Evolutionary conservation across 164 flowering plant species (phyloP).

Genomic region (Kalanchoe fedtschenkoi): DNA sequence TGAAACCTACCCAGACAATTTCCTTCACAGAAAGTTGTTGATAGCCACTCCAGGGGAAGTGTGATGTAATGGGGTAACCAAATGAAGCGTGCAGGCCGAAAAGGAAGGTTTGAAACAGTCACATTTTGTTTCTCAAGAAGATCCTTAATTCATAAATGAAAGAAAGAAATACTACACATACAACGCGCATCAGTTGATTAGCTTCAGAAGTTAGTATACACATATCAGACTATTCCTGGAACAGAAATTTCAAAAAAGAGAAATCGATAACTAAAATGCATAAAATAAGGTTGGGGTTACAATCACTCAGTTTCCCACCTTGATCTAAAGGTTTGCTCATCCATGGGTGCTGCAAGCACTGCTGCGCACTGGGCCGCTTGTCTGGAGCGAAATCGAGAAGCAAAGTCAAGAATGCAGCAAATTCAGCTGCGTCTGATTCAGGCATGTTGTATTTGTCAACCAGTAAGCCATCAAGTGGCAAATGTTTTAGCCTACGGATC

Average conservation of each 20-base stretch:
- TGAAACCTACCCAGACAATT: too few relatives aligned
- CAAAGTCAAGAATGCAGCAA: constrained; percentile 63
- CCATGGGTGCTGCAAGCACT: constrained; percentile 83
- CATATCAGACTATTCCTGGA: not conserved
- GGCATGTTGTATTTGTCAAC: constrained; percentile 62
- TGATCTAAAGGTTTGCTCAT: constrained; percentile 50
- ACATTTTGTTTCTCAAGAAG: too few relatives aligned
- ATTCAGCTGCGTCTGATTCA: constrained; percentile 57
- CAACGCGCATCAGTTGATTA: not conserved
- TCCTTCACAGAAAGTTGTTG: too few relatives aligned
- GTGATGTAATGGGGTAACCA: too few relatives aligned
- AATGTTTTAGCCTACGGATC: constrained; percentile 67
- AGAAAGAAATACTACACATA: not conserved
- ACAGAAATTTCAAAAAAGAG: not conserved
- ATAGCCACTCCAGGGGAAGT: too few relatives aligned
- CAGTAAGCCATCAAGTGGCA: constrained; percentile 55
- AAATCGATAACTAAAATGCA: not conserved
- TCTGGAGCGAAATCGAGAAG: constrained; percentile 85
- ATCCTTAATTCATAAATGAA: too few relatives aligned
- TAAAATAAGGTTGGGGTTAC: too few relatives aligned
- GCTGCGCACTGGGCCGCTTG: constrained; percentile 84
- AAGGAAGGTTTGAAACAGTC: too few relatives aligned
- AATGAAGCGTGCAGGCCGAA: too few relatives aligned
- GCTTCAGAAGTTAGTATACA: not conserved
- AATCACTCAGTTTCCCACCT: constrained; percentile 25